A percentile compares a stretch with the other conserved stretches of the same genome.
Conservation (phyloP, 2,329 filamentous ascomycete species). For the Monascus ruber region DNA sequence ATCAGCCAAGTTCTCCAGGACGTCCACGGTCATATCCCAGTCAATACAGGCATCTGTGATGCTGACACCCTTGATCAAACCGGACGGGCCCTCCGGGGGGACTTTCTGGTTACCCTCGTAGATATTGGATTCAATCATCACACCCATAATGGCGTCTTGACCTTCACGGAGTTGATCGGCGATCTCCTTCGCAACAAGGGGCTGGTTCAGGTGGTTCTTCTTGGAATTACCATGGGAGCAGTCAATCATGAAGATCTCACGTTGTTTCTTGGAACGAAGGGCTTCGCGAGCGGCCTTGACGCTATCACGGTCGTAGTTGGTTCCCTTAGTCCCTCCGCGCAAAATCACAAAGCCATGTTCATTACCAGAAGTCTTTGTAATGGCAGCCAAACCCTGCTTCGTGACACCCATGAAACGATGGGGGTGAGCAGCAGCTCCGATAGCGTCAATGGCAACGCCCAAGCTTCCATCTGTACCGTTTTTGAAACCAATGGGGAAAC, state of each 20-base stretch:
- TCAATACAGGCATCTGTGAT: slow-evolving; percentile 95
- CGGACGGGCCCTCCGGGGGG: slow-evolving; percentile 65
- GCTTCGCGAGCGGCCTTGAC: slow-evolving; percentile 69
- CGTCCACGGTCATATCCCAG: slow-evolving; percentile 74
- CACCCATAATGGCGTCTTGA: slow-evolving; percentile 79
- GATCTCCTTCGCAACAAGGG: slow-evolving; percentile 73
- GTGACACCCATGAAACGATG: slow-evolving; percentile 99
- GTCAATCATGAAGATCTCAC: slow-evolving; percentile 91
- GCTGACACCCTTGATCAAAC: slow-evolving; percentile 76
- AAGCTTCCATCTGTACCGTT: slow-evolving; percentile 94
- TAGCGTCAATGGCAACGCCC: slow-evolving; percentile 86
- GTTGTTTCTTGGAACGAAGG: slow-evolving; percentile 70
- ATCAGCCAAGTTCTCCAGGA: slow-evolving; percentile 75
- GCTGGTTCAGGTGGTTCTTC: slow-evolving; percentile 96
- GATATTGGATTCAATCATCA: slow-evolving; percentile 99
- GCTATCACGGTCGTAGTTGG: slow-evolving; percentile 83
- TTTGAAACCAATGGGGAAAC: slow-evolving; percentile 98
- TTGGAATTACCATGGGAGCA: slow-evolving; percentile 97
- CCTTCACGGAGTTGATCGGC: slow-evolving; percentile 78
- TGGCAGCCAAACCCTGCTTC: slow-evolving; percentile 90
- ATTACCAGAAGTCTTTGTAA: slow-evolving; percentile 86
- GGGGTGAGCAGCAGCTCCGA: slow-evolving; percentile 54
- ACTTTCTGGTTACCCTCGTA: slow-evolving; percentile 86
- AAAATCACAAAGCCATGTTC: slow-evolving; percentile 97
- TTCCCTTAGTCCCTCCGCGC: slow-evolving; percentile 78